phyloP scores from a whole-genome alignment of 164 flowering plant species.

The Paratinospora sagittata region DNA sequence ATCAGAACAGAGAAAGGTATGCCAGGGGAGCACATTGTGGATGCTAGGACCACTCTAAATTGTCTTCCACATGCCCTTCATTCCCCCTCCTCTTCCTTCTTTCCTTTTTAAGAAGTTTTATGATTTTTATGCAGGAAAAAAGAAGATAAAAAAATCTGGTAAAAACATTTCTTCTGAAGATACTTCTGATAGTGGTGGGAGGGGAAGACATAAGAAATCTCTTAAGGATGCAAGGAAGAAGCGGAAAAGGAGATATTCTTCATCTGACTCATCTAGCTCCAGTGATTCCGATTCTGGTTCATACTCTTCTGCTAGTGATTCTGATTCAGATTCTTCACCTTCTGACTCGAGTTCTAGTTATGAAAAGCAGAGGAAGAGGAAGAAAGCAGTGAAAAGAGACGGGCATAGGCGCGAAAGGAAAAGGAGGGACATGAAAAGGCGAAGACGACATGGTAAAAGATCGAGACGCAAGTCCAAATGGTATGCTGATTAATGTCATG shows the following conservation, averaged over 20 bases:
- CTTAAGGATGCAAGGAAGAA: slow-evolving; percentile 52
- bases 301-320: slow-evolving; percentile 22
- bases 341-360: slow-evolving; percentile 74
- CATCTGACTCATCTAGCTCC: slow-evolving; percentile 79
- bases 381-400: slow-evolving; percentile 67
- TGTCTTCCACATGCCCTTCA: neutral
- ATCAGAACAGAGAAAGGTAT: slow-evolving; percentile 29
- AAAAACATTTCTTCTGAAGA: slow-evolving; percentile 45
- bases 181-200: slow-evolving; percentile 40
- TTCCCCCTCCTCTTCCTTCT: no score
- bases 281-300: slow-evolving; percentile 58
- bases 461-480: slow-evolving; percentile 70
- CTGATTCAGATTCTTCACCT: slow-evolving; percentile 44
- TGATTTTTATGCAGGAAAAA: slow-evolving; percentile 42
- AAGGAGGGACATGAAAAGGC: slow-evolving; percentile 50
- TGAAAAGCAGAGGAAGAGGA: slow-evolving; percentile 67
- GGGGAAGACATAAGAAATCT: slow-evolving; percentile 70
- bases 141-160: slow-evolving; percentile 30
- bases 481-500: slow-evolving; percentile 32
- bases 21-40: neutral
- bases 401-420: slow-evolving; percentile 56
- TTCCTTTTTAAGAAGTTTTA: neutral
- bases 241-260: slow-evolving; percentile 60
- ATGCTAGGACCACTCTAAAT: neutral
- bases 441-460: slow-evolving; percentile 59